A percentile compares a stretch with the other conserved stretches of the same genome.
Evolutionary conservation across 495 filamentous ascomycete genomes (phyloP).

Genomic region (Penicillium antarcticum): DNA sequence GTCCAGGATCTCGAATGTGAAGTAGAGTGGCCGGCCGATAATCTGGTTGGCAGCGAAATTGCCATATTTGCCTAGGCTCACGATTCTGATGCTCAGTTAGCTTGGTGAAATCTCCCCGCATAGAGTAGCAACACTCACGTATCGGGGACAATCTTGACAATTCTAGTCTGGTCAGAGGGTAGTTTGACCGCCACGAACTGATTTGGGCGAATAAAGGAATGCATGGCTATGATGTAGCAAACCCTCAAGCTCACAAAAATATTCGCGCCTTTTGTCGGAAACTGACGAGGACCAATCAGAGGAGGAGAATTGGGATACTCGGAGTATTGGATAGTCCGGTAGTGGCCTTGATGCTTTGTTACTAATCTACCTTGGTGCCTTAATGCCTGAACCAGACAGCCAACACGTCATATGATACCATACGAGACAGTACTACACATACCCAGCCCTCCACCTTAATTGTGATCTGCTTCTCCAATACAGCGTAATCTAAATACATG

Average conservation of each 20-base stretch:
- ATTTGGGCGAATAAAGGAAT: constrained; percentile 57
- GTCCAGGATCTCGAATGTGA: constrained; percentile 86
- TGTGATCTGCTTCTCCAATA: not conserved
- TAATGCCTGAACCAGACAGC: not conserved
- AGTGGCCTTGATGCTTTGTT: not conserved
- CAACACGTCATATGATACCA: not conserved
- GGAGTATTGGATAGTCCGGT: constrained; percentile 5
- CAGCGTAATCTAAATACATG: not conserved
- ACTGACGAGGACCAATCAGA: constrained; percentile 17
- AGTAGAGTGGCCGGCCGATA: constrained; percentile 81
- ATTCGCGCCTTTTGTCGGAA: constrained; percentile 10
- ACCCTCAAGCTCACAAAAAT: constrained; percentile 9
- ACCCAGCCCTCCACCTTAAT: not conserved
- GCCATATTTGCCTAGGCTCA: constrained; percentile 87
- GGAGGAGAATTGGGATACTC: not conserved
- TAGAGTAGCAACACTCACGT: constrained; percentile 56
- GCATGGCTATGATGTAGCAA: constrained; percentile 24
- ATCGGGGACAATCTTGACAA: constrained; percentile 67
- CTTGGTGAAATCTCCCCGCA: constrained; percentile 1
- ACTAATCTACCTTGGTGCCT: not conserved
- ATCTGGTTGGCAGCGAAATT: constrained; percentile 81
- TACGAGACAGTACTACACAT: not conserved
- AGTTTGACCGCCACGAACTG: constrained; percentile 63
- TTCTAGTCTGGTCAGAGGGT: constrained; percentile 61
- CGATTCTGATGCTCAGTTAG: constrained; percentile 54